A percentile compares a stretch with the other conserved stretches of the same genome.
Conservation (phyloP, 208 protist genomes). For the Tetramitus jugosus region DNA sequence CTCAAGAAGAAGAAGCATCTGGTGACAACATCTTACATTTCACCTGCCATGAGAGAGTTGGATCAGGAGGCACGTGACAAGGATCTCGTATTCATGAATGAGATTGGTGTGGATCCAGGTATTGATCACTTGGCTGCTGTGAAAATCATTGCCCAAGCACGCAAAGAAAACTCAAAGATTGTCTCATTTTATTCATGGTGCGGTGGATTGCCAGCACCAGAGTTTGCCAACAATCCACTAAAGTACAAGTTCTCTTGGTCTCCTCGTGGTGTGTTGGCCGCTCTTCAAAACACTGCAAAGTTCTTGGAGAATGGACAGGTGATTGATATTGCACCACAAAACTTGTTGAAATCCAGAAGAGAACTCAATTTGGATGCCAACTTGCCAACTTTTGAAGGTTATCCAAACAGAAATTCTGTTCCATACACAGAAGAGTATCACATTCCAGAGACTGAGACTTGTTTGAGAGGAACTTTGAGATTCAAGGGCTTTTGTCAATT, state of each 20-base stretch:
- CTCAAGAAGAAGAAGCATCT: conserved; percentile 49
- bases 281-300: conserved; percentile 35
- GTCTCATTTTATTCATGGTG: conserved; percentile 45
- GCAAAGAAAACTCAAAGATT: conserved; percentile 44
- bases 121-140: conserved; percentile 51
- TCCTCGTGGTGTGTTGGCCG: conserved; percentile 52
- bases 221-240: conserved; percentile 57
- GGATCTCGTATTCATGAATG: conserved; percentile 50
- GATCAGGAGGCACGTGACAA: conserved; percentile 36
- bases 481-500: conserved; percentile 35
- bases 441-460: conserved; percentile 37
- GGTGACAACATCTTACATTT: conserved; percentile 54
- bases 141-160: conserved; percentile 47
- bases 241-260: conserved; percentile 68
- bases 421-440: conserved; percentile 40
- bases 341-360: conserved; percentile 12
- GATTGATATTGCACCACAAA: not conserved
- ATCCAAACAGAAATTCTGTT: conserved; percentile 49
- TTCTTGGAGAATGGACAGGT: conserved; percentile 35
- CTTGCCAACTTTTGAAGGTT: conserved; percentile 37
- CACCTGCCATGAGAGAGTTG: conserved; percentile 39
- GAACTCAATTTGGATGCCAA: conserved; percentile 25
- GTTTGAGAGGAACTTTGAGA: conserved; percentile 52
- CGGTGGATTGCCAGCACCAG: conserved; percentile 60
- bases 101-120: conserved; percentile 66